Conservation (phyloP, 441 rosid species). For the Pelargonium myrrhifolium region DNA sequence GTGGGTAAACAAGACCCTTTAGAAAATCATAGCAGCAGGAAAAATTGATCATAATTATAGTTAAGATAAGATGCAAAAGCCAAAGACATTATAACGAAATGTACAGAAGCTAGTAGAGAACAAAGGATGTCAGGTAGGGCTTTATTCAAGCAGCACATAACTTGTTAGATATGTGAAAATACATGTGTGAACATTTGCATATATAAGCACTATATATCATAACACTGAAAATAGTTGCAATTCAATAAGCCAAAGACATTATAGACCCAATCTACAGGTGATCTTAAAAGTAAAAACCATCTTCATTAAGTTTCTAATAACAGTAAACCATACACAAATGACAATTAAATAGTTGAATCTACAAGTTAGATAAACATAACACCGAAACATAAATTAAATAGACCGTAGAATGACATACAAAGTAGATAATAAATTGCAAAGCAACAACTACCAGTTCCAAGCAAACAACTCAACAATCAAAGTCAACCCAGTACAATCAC, state of each 20-base stretch:
- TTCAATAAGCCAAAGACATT: neutral
- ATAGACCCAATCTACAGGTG: too few relatives aligned
- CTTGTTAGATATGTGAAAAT: neutral
- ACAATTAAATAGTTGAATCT: too few relatives aligned
- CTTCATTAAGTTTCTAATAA: too few relatives aligned
- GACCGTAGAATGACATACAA: neutral
- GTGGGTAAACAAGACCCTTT: slow-evolving; percentile 28
- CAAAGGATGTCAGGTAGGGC: slow-evolving; percentile 4
- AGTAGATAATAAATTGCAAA: neutral
- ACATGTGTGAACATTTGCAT: neutral
- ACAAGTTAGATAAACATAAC: too few relatives aligned
- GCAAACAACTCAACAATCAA: slow-evolving; percentile 14
- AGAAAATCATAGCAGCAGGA: slow-evolving; percentile 29
- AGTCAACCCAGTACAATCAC: slow-evolving; percentile 23
- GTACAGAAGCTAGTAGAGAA: too few relatives aligned
- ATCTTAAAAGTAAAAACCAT: too few relatives aligned
- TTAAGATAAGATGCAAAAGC: slow-evolving; percentile 14
- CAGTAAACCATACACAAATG: too few relatives aligned
- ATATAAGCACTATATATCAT: neutral
- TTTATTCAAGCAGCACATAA: neutral
- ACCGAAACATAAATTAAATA: neutral
- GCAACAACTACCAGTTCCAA: neutral
- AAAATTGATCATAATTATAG: slow-evolving; percentile 23
- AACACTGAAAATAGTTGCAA: neutral
- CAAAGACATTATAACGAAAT: slow-evolving; percentile 16